These are phyloP conservation scores for Talaromyces funiculosus DNA, from an alignment of 2,329 filamentous ascomycete species.

Conservation along the genomic window DNA sequence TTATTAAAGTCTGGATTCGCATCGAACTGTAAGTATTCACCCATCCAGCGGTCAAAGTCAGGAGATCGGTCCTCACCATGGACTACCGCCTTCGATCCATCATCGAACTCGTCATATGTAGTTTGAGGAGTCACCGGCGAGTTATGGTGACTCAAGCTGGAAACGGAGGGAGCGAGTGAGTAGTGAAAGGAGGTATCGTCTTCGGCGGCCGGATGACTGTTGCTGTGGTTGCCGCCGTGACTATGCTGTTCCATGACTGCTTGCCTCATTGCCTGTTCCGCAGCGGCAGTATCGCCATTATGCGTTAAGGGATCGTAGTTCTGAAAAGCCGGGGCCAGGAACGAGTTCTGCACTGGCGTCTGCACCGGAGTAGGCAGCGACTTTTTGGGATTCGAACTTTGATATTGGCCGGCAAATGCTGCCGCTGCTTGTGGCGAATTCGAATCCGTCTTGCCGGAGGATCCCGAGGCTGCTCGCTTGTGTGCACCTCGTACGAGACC, in stretches of 20 bases:
- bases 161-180: constrained; percentile 54
- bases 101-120: constrained; percentile 49
- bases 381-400: constrained; percentile 39
- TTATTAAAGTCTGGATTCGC: constrained; percentile 50
- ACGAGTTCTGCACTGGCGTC: constrained; percentile 49
- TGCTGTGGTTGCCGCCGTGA: constrained; percentile 24
- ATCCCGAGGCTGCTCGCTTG: constrained; percentile 37
- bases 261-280: constrained; percentile 57
- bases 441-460: constrained; percentile 38
- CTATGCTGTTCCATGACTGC: constrained; percentile 47
- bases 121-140: constrained; percentile 58
- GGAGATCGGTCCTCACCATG: constrained; percentile 49
- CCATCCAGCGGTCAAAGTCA: constrained; percentile 45
- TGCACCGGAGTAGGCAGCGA: constrained; percentile 52
- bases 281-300: constrained; percentile 40
- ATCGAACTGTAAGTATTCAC: constrained; percentile 63
- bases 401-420: constrained; percentile 30
- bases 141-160: constrained; percentile 55
- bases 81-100: constrained; percentile 44
- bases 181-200: constrained; percentile 49
- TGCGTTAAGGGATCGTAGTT: constrained; percentile 40
- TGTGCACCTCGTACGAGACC: constrained; percentile 23
- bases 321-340: constrained; percentile 43
- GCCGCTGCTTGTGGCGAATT: constrained; percentile 38
- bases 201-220: constrained; percentile 35